Conservation (phyloP, 2,329 filamentous ascomycete genomes). For the Coleophoma cylindrospora region DNA sequence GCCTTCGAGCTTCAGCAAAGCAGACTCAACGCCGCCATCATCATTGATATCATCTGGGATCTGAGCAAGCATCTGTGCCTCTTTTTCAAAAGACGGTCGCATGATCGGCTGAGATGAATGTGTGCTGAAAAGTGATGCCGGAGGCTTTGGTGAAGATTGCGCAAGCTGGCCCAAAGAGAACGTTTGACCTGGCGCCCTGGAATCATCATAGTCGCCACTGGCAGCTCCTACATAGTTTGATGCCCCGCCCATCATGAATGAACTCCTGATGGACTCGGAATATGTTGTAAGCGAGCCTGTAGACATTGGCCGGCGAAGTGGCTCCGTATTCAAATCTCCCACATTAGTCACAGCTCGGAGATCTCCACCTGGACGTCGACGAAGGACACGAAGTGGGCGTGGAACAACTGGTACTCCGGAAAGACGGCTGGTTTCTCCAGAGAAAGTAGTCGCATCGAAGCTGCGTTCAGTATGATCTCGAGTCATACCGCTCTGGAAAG, state of each 20-base stretch:
- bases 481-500: slow-evolving; percentile 51
- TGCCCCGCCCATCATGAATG: slow-evolving; percentile 37
- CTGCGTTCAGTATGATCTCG: slow-evolving; percentile 49
- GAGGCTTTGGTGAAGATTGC: slow-evolving; percentile 40
- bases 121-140: slow-evolving; percentile 53
- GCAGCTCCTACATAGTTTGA: slow-evolving; percentile 41
- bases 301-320: slow-evolving; percentile 49
- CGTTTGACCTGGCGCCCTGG: slow-evolving; percentile 35
- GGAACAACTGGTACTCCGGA: slow-evolving; percentile 40
- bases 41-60: slow-evolving; percentile 77
- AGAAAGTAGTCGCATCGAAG: slow-evolving; percentile 55
- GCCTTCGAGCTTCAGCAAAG: slow-evolving; percentile 86
- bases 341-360: slow-evolving; percentile 64
- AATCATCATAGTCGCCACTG: slow-evolving; percentile 30
- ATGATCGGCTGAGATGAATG: slow-evolving; percentile 58
- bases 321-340: slow-evolving; percentile 49
- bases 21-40: slow-evolving; percentile 88
- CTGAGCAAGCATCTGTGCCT: slow-evolving; percentile 79
- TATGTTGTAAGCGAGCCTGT: slow-evolving; percentile 56
- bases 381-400: slow-evolving; percentile 56
- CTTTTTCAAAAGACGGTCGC: slow-evolving; percentile 78
- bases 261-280: slow-evolving; percentile 55
- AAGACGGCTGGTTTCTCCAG: slow-evolving; percentile 44
- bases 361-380: slow-evolving; percentile 71
- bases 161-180: slow-evolving; percentile 57